Evolutionary conservation across 2,329 filamentous ascomycete genomes (phyloP).

Genomic region (Leptoxyphium fumago): DNA sequence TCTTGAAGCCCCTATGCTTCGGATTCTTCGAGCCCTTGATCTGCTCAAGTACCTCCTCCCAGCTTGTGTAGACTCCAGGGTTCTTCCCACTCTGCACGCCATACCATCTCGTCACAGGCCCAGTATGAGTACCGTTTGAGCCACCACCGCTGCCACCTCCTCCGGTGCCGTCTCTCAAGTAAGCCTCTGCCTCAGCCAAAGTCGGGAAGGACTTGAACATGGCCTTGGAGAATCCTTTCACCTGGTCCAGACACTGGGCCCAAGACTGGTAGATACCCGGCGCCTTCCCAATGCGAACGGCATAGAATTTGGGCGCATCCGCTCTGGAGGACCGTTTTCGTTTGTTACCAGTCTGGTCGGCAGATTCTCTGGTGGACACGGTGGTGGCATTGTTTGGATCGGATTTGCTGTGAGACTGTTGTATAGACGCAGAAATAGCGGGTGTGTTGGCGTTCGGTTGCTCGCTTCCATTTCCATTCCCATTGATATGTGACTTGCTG

Average conservation of each 20-base stretch:
- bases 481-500: too few species aligned
- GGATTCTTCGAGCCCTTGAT: constrained; percentile 58
- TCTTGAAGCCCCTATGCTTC: constrained; percentile 36
- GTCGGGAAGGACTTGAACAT: constrained; percentile 60
- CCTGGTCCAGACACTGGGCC: constrained; percentile 46
- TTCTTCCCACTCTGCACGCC: constrained; percentile 43
- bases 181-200: constrained; percentile 63
- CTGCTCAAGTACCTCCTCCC: constrained; percentile 57
- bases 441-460: too few species aligned
- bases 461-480: too few species aligned
- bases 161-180: constrained; percentile 39
- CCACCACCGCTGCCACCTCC: constrained; percentile 4
- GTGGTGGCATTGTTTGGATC: constrained; percentile 2
- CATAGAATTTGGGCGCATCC: constrained; percentile 42
- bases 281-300: constrained; percentile 43
- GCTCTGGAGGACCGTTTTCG: constrained; percentile 35
- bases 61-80: constrained; percentile 49
- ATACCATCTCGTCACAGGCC: constrained; percentile 36
- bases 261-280: constrained; percentile 51
- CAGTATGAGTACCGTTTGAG: constrained; percentile 3
- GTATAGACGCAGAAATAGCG: too few species aligned
- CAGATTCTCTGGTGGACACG: neutral
- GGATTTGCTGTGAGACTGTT: neutral
- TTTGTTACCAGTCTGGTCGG: constrained; percentile 29
- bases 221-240: constrained; percentile 41